These are phyloP conservation scores for Boletus subparvulus DNA, from an alignment of 768 basidiomycete genomes.

Conservation along the genomic window DNA sequence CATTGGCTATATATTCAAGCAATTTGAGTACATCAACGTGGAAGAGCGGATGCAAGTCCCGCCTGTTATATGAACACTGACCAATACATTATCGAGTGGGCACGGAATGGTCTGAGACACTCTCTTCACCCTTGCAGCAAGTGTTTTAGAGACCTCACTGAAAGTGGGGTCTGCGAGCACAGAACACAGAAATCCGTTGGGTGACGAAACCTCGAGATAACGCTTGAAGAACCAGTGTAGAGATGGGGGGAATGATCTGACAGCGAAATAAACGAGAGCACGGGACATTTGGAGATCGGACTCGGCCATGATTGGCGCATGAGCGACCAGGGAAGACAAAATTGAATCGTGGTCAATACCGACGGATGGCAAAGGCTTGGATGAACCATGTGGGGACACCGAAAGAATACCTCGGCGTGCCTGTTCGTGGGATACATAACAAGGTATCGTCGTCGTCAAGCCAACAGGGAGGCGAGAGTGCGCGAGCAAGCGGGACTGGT, in stretches of 20 bases:
- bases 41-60: conserved; percentile 14
- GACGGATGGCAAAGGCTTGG: conserved; percentile 35
- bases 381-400: neutral
- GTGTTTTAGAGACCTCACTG: conserved; percentile 5
- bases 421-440: conserved; percentile 21
- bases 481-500: conserved; percentile 45
- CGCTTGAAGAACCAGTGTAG: conserved; percentile 23
- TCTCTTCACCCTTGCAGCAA: conserved; percentile 15
- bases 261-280: conserved; percentile 29
- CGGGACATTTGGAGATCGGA: conserved; percentile 8
- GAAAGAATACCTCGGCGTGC: conserved; percentile 26
- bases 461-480: conserved; percentile 48
- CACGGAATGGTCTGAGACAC: conserved; percentile 4
- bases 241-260: conserved; percentile 19
- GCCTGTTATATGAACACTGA: conserved; percentile 25
- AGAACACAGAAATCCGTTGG: conserved; percentile 10
- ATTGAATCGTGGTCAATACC: conserved; percentile 50
- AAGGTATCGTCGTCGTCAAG: conserved; percentile 3
- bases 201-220: conserved; percentile 16
- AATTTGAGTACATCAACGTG: conserved; percentile 21
- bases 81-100: conserved; percentile 23
- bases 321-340: conserved; percentile 43
- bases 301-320: conserved; percentile 34
- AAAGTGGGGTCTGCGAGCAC: conserved; percentile 23
- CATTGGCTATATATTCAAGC: conserved; percentile 44